Conservation (phyloP, 345 rosid genomes). For the Excoecaria agallocha region DNA sequence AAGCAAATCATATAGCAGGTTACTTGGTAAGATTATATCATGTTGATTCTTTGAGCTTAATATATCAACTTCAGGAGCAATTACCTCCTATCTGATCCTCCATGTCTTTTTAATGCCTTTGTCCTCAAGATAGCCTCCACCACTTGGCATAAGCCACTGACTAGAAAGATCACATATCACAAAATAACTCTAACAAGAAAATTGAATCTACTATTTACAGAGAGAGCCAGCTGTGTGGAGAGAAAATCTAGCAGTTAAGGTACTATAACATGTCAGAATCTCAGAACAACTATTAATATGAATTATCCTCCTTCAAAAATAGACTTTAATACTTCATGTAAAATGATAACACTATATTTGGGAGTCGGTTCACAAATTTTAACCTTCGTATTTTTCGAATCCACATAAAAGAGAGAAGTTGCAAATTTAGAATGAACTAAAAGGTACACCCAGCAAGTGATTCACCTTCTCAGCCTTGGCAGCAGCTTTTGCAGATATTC, state of each 20-base stretch:
- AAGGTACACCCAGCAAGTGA: constrained; percentile 3
- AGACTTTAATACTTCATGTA: background rate
- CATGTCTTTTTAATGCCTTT: constrained; percentile 87
- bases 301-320: background rate
- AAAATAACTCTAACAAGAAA: background rate
- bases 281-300: background rate
- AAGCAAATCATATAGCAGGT: background rate
- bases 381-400: background rate
- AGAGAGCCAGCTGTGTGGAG: background rate
- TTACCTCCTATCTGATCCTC: constrained; percentile 64
- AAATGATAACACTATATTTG: background rate
- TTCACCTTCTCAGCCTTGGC: constrained; percentile 81
- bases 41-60: constrained; percentile 64
- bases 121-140: constrained; percentile 77
- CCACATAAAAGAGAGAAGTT: background rate
- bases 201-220: background rate
- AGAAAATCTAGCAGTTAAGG: background rate
- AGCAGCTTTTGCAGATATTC: constrained; percentile 69
- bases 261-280: background rate
- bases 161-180: constrained; percentile 17
- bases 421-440: background rate
- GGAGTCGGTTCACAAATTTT: background rate
- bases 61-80: constrained; percentile 58
- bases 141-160: constrained; percentile 87
- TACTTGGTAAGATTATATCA: constrained; percentile 88